phyloP scores from a whole-genome alignment of 345 rosid species.

The Eucalyptus grandis region DNA sequence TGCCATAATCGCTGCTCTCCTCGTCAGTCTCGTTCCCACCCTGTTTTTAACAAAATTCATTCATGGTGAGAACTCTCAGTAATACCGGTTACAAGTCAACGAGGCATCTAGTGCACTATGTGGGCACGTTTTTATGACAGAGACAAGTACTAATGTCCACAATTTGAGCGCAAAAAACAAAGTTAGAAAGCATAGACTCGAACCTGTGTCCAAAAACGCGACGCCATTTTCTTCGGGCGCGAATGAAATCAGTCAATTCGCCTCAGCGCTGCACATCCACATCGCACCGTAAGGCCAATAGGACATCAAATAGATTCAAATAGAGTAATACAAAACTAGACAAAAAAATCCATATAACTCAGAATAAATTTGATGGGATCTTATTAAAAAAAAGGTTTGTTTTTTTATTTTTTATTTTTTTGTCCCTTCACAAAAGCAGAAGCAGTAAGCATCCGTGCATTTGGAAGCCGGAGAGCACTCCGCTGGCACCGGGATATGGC shows the following conservation, averaged over 20 bases:
- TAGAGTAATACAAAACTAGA: background rate
- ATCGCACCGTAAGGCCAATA: background rate
- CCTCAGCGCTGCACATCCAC: background rate
- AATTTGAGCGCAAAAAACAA: background rate
- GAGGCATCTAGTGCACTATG: background rate
- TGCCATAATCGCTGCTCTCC: constrained; percentile 41
- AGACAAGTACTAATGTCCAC: background rate
- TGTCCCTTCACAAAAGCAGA: background rate
- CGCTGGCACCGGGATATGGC: background rate
- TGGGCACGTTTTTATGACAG: background rate
- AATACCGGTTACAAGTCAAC: background rate
- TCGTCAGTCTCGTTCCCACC: constrained; percentile 64
- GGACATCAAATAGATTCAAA: background rate
- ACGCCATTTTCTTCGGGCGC: constrained; percentile 21
- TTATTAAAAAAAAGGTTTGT: background rate
- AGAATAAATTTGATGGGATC: background rate
- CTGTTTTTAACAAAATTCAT: constrained; percentile 3
- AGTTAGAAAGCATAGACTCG: background rate
- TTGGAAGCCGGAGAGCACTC: background rate
- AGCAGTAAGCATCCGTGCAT: background rate
- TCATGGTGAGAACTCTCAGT: background rate
- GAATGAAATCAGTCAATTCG: background rate
- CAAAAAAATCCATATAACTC: background rate
- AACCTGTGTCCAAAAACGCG: constrained; percentile 69
- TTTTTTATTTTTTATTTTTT: too few relatives aligned